phyloP scores from a whole-genome alignment of 768 basidiomycete genomes.

The Trametopsis cervina region DNA sequence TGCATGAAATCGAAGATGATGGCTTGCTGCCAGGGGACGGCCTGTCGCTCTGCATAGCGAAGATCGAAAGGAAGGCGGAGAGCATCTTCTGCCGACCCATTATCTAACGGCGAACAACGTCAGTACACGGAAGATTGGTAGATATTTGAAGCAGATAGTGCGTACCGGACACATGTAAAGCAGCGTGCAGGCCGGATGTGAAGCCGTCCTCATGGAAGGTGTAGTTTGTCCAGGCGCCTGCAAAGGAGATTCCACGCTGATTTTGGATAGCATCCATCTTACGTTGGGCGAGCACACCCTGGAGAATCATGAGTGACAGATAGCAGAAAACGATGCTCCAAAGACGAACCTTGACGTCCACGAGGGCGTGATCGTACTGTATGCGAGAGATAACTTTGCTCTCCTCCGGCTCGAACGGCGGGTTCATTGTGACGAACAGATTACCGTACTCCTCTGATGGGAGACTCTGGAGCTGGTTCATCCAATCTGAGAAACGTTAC shows the following conservation, averaged over 20 bases:
- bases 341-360: constrained; percentile 40
- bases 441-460: constrained; percentile 47
- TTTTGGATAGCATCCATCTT: constrained; percentile 55
- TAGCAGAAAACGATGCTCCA: background rate
- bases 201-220: constrained; percentile 85
- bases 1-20: constrained; percentile 35
- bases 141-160: constrained; percentile 2
- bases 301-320: background rate
- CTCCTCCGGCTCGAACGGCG: constrained; percentile 51
- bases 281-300: constrained; percentile 51
- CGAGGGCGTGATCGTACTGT: constrained; percentile 63
- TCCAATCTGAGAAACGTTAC: constrained; percentile 45
- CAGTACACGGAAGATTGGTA: background rate
- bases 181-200: constrained; percentile 34
- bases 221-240: constrained; percentile 67
- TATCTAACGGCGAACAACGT: background rate
- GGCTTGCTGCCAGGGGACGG: constrained; percentile 20
- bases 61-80: constrained; percentile 36
- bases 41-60: constrained; percentile 28
- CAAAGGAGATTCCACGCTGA: constrained; percentile 50
- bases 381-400: constrained; percentile 33
- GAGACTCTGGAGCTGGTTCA: constrained; percentile 73
- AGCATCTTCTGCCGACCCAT: background rate
- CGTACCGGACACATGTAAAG: constrained; percentile 19
- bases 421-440: constrained; percentile 67